These are phyloP conservation scores for Aspergillus sojae DNA, from an alignment of 2,329 filamentous ascomycete genomes.

Conservation along the genomic window DNA sequence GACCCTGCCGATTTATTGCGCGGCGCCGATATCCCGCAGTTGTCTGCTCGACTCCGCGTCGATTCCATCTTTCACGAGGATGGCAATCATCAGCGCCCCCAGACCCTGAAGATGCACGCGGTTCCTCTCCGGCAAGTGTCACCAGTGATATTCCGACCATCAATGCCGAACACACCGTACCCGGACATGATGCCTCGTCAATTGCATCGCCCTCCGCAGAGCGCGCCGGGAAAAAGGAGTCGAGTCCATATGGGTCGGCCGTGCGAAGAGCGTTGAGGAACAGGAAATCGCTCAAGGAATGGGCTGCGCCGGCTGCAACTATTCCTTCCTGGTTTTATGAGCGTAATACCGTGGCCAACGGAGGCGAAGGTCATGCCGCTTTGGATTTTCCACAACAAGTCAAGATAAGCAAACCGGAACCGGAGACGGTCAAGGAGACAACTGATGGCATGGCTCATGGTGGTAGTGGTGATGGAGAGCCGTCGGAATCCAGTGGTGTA, in stretches of 20 bases:
- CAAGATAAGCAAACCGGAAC: constrained; percentile 27
- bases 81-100: constrained; percentile 32
- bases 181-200: constrained; percentile 18
- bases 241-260: constrained; percentile 43
- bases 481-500: constrained; percentile 21
- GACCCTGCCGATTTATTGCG: constrained; percentile 41
- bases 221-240: constrained; percentile 25
- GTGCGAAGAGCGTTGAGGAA: constrained; percentile 43
- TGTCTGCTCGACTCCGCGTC: constrained; percentile 28
- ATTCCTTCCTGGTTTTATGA: constrained; percentile 44
- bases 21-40: constrained; percentile 38
- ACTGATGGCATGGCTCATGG: constrained; percentile 23
- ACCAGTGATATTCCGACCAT: constrained; percentile 24
- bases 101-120: constrained; percentile 29
- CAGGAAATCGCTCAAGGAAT: constrained; percentile 28
- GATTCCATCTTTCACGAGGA: constrained; percentile 36
- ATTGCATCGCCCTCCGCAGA: constrained; percentile 17
- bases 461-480: constrained; percentile 27
- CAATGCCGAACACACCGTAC: constrained; percentile 18
- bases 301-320: constrained; percentile 22
- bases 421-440: constrained; percentile 19
- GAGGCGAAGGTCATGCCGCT: constrained; percentile 14
- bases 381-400: constrained; percentile 27
- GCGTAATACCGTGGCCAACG: constrained; percentile 35
- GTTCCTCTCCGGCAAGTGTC: constrained; percentile 24